Percentiles rank a stretch among this genome's conserved stretches.
Conservation (phyloP, 2,329 filamentous ascomycete species). For the Ceratocystis eucalypticola region DNA sequence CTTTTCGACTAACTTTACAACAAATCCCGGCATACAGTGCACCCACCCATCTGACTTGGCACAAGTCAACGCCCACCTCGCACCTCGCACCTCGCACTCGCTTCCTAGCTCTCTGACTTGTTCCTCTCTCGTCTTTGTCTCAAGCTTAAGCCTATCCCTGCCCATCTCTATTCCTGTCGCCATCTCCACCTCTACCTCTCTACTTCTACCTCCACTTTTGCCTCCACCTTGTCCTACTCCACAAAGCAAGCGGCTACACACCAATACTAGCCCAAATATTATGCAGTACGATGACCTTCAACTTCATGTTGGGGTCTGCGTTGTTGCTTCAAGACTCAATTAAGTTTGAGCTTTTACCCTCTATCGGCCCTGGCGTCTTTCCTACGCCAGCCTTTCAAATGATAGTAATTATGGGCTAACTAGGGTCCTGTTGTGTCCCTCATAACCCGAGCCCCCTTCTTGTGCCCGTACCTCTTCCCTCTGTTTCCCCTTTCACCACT, state of each 20-base stretch:
- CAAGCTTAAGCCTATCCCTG: not conserved
- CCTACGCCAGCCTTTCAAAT: not conserved
- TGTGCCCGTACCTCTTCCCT: not conserved
- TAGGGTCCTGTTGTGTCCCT: not conserved
- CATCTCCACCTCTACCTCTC: not conserved
- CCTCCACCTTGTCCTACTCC: no score
- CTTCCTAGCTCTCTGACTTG: constrained; percentile 6
- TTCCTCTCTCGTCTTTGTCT: constrained; percentile 4
- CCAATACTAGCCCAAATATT: no score
- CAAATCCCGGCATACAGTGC: not conserved
- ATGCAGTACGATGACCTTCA: no score
- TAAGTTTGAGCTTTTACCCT: not conserved
- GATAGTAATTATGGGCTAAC: not conserved
- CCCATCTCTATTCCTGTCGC: not conserved
- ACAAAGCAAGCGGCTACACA: no score
- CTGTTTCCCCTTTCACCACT: not conserved
- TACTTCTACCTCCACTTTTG: not conserved
- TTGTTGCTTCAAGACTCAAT: not conserved
- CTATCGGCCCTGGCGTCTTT: not conserved
- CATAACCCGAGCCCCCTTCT: not conserved
- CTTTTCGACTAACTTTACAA: not conserved
- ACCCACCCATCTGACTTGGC: not conserved
- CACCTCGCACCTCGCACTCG: constrained; percentile 15
- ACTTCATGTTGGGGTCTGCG: not conserved
- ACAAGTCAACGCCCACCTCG: not conserved